Conservation (phyloP, 441 rosid species). For the Aquilaria agallochum region DNA sequence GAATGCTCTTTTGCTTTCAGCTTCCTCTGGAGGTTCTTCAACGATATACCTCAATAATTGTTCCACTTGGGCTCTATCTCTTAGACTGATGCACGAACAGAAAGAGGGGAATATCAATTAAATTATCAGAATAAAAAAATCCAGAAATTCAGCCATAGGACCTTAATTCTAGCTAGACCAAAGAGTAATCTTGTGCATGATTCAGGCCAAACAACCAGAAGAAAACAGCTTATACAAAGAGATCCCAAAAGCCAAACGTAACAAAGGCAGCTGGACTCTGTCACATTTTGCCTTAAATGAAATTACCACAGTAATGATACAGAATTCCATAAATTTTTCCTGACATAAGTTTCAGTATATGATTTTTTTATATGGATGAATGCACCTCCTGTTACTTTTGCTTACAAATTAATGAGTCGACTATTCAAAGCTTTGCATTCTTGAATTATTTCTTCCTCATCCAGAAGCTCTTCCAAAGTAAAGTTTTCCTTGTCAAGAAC, state of each 20-base stretch:
- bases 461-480: slow-evolving; percentile 92
- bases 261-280: too few species aligned
- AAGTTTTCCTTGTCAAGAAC: slow-evolving; percentile 85
- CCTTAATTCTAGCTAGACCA: too few species aligned
- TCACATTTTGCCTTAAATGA: too few species aligned
- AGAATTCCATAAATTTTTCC: neutral
- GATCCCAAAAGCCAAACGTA: neutral
- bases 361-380: too few species aligned
- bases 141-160: neutral
- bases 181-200: neutral
- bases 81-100: slow-evolving; percentile 41
- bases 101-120: slow-evolving; percentile 8
- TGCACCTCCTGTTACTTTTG: too few species aligned
- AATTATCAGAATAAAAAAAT: neutral
- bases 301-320: neutral
- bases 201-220: neutral
- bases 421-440: slow-evolving; percentile 95
- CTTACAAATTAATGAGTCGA: slow-evolving; percentile 88
- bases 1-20: slow-evolving; percentile 80
- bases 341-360: neutral
- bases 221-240: neutral
- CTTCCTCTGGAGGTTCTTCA: slow-evolving; percentile 81
- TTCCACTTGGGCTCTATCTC: slow-evolving; percentile 80
- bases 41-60: slow-evolving; percentile 63
- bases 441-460: slow-evolving; percentile 98